Percentiles rank a stretch among this genome's conserved stretches.
Conservation (phyloP, 2,329 filamentous ascomycete genomes). For the Xenoacremonium recifei region DNA sequence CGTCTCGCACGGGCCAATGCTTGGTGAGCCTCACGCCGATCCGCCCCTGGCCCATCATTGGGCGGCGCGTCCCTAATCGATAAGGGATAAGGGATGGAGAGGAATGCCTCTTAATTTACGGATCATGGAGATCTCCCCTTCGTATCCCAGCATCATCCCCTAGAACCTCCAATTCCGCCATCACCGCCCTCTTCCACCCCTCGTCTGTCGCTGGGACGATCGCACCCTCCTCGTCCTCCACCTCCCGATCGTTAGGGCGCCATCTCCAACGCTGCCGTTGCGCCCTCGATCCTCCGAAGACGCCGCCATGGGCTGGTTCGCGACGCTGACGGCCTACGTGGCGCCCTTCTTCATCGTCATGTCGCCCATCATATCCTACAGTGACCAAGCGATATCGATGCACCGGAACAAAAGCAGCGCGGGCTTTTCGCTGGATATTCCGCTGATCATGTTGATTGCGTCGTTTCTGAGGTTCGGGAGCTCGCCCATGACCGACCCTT, state of each 20-base stretch:
- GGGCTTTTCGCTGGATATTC: conserved; percentile 70
- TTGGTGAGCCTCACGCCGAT: too few species aligned
- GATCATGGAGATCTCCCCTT: too few species aligned
- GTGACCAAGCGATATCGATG: conserved; percentile 66
- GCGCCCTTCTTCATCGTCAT: conserved; percentile 63
- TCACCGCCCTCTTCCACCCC: not conserved
- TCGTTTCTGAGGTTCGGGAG: conserved; percentile 58
- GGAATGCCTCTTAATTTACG: too few species aligned
- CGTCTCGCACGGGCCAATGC: too few species aligned
- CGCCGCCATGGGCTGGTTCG: conserved; percentile 19
- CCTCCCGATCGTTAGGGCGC: not conserved
- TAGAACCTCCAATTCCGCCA: not conserved
- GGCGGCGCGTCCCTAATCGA: too few species aligned
- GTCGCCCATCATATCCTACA: conserved; percentile 64
- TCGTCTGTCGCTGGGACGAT: not conserved
- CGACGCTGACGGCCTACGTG: conserved; percentile 47
- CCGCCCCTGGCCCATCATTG: not conserved
- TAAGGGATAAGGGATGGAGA: too few species aligned
- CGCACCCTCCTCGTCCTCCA: not conserved
- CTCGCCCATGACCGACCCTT: not conserved
- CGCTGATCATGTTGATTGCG: conserved; percentile 69
- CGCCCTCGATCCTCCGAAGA: not conserved
- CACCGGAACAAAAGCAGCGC: conserved; percentile 62
- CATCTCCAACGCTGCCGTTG: not conserved
- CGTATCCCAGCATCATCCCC: too few species aligned